Evolutionary conservation across 345 rosid species (phyloP).

Genomic region (Psidium guajava): DNA sequence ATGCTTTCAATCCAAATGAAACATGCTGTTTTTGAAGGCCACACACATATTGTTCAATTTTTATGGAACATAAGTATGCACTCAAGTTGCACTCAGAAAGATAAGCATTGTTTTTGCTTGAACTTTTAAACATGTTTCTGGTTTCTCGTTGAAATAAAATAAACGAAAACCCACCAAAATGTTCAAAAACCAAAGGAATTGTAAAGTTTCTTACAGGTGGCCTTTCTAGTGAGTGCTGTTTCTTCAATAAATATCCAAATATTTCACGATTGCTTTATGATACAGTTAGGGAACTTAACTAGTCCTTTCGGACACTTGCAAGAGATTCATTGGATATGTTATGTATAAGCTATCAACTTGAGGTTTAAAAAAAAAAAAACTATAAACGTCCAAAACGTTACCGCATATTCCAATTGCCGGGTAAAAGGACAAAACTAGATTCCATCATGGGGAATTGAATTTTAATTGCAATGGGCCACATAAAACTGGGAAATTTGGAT

Average conservation of each 20-base stretch:
- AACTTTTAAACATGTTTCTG: background rate
- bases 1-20: background rate
- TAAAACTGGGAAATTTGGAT: no score
- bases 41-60: no score
- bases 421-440: background rate
- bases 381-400: background rate
- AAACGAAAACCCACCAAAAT: background rate
- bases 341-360: background rate
- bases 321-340: background rate
- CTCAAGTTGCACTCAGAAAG: background rate
- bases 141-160: background rate
- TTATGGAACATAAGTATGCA: no score
- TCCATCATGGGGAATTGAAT: background rate
- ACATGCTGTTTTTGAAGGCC: no score
- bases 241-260: background rate
- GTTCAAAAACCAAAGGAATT: background rate
- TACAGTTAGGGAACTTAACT: background rate
- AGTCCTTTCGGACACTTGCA: background rate
- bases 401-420: background rate
- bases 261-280: background rate
- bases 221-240: background rate
- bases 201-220: background rate
- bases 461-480: background rate
- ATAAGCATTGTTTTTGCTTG: background rate
- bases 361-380: no score